Percentiles rank a stretch among this genome's conserved stretches.
These are phyloP conservation scores for Centrapalus pauciflorus DNA, from an alignment of 129 eudicot genomes.

Conservation along the genomic window DNA sequence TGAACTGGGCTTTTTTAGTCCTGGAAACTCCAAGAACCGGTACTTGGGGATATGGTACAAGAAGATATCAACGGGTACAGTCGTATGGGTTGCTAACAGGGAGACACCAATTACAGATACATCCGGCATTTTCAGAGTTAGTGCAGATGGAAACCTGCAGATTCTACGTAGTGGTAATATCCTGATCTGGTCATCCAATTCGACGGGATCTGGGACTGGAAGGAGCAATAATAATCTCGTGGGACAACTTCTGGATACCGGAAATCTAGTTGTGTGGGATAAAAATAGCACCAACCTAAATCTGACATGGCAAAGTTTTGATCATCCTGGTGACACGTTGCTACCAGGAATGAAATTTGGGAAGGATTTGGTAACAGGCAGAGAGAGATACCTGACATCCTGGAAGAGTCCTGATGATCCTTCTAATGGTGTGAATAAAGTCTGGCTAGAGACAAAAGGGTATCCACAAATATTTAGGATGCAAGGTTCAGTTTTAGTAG, in stretches of 20 bases:
- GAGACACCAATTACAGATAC: slow-evolving; percentile 8
- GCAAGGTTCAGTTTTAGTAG: background rate
- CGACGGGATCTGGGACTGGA: background rate
- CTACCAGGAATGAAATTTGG: slow-evolving; percentile 41
- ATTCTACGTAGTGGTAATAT: background rate
- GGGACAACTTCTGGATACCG: slow-evolving; percentile 27
- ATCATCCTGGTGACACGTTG: slow-evolving; percentile 35
- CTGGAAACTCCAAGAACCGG: slow-evolving; percentile 1
- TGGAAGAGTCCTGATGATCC: slow-evolving; percentile 69
- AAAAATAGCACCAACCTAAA: background rate
- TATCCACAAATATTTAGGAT: slow-evolving; percentile 34
- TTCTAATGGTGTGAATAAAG: slow-evolving; percentile 25
- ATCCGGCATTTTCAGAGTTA: slow-evolving; percentile 7
- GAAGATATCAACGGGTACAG: slow-evolving; percentile 3
- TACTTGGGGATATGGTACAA: slow-evolving; percentile 16
- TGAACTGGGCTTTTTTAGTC: slow-evolving; percentile 28
- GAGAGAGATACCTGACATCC: slow-evolving; percentile 22
- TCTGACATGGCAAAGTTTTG: slow-evolving; percentile 42
- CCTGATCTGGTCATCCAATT: slow-evolving; percentile 21
- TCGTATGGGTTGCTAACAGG: slow-evolving; percentile 25
- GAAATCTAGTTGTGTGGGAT: slow-evolving; percentile 32
- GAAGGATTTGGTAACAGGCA: slow-evolving; percentile 21
- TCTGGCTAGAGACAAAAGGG: slow-evolving; percentile 24
- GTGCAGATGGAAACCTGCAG: background rate
- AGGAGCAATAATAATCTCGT: slow-evolving; percentile 6